Conservation (phyloP, 179 eudicot genomes). For the Kewa caespitosa region DNA sequence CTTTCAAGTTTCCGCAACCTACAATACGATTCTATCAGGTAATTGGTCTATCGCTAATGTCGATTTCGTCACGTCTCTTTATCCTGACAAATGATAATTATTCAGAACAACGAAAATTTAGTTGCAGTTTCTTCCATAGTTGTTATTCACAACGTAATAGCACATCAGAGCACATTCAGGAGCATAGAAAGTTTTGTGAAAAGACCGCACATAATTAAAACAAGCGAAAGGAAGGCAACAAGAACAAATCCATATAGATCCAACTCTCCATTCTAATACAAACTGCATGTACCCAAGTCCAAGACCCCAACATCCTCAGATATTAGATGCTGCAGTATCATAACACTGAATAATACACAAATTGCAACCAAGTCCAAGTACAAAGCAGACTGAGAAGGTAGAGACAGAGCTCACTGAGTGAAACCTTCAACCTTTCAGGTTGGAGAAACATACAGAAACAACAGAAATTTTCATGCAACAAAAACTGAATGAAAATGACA, state of each 20-base stretch:
- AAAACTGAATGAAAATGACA: constrained; percentile 18
- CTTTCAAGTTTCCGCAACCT: constrained; percentile 19
- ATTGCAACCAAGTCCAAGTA: constrained; percentile 7
- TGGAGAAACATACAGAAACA: constrained; percentile 14
- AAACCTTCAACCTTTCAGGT: constrained; percentile 8
- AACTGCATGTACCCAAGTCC: not conserved
- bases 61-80: not conserved
- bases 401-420: not conserved
- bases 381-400: not conserved
- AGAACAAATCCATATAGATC: not conserved
- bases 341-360: constrained; percentile 20
- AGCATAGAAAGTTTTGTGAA: too few relatives aligned
- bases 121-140: too few relatives aligned
- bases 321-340: constrained; percentile 22
- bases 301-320: not conserved
- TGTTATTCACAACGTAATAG: too few relatives aligned
- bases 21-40: constrained; percentile 5
- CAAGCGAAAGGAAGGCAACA: constrained; percentile 14
- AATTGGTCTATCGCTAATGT: not conserved
- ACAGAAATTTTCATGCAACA: not conserved
- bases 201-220: constrained; percentile 6
- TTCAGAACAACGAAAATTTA: too few relatives aligned
- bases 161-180: too few relatives aligned
- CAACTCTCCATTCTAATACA: not conserved
- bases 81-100: too few relatives aligned